Evolutionary conservation across 192 early-diverging fungal genomes (phyloP), one percentile per base, ranked within the genome.

Genomic region (Coemansia sp.): DNA sequence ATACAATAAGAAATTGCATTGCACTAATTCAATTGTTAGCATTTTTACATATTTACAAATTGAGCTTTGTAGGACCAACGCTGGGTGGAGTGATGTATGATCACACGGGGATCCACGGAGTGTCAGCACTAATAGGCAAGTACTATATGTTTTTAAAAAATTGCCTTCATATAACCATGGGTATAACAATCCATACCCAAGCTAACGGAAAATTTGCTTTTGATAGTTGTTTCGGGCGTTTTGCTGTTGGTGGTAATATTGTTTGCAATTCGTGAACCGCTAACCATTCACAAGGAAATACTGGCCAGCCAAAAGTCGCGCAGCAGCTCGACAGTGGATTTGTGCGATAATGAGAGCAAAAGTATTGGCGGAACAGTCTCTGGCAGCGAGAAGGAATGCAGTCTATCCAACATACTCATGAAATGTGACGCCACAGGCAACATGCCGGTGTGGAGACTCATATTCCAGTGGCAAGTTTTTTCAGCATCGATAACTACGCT

Each of bases 391-490:
- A n/a, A n/a, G n/a, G n/a, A n/a, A n/a, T 23, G 21, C 9, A 43
- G 14, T 43, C 13, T 26, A 26, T 25, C 41, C 23, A 43, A 43
- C 21, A 25, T 23, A 13, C 41, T n/a, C n/a, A n/a, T n/a, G n/a
- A n/a, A n/a, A n/a, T n/a, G n/a, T n/a, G n/a, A n/a, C n/a, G n/a
- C n/a, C n/a, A n/a, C 23, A 26, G 26, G 21, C 18, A 53, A 45
- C 21, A 75, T 75, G 56, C 52, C 65, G 8, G 17, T 68, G 1
- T 75, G 64, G 64, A 60, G 35, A 32, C 58, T 75, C 2, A 41
- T 60, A n/a, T 39, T 66, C 19, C 65, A 75, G 23, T 75, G 72
- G 72, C 72, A 64, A 25, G 72, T 75, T 0, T 38, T 75, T 9
- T 56, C 60, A 5, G 64, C 71, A 35, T 67, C 65, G 3, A 51